Conservation (phyloP, 1,284 basidiomycete species). For the Ustilago crameri region DNA sequence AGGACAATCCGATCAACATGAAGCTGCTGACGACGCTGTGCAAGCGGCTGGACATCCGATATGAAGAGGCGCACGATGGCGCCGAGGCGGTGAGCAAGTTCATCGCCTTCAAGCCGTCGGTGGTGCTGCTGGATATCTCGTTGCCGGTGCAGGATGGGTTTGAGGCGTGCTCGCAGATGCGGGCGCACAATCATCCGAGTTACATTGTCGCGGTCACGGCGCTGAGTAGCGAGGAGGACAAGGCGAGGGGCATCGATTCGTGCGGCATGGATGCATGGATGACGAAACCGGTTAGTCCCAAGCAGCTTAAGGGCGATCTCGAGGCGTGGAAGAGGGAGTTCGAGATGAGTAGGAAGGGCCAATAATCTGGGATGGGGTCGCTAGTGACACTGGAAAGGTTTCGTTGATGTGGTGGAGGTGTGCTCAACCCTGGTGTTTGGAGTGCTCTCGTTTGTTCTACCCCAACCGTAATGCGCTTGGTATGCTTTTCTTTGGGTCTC, state of each 20-base stretch:
- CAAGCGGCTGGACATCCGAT: constrained; percentile 40
- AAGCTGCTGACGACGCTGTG: constrained; percentile 49
- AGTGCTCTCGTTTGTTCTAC: no score
- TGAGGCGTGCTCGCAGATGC: constrained; percentile 54
- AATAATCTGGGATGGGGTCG: background rate
- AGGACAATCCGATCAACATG: constrained; percentile 64
- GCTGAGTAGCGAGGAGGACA: constrained; percentile 52
- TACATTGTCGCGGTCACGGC: constrained; percentile 60
- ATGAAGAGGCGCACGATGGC: constrained; percentile 55
- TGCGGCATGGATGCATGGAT: constrained; percentile 61
- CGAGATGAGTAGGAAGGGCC: background rate
- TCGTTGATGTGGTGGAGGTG: no score
- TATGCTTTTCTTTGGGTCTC: no score
- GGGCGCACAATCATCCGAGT: constrained; percentile 33
- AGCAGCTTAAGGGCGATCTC: constrained; percentile 28
- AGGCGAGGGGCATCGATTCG: constrained; percentile 41
- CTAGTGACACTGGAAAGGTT: no score
- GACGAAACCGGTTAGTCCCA: constrained; percentile 53
- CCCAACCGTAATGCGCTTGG: no score
- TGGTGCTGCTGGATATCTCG: constrained; percentile 60
- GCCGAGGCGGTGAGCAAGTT: constrained; percentile 54
- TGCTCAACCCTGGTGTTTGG: no score
- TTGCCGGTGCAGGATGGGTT: constrained; percentile 58
- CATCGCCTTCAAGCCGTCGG: constrained; percentile 41
- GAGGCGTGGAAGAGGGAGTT: constrained; percentile 28